These are phyloP conservation scores for Mrakia blollopis DNA, from an alignment of 768 basidiomycete species.

Conservation along the genomic window DNA sequence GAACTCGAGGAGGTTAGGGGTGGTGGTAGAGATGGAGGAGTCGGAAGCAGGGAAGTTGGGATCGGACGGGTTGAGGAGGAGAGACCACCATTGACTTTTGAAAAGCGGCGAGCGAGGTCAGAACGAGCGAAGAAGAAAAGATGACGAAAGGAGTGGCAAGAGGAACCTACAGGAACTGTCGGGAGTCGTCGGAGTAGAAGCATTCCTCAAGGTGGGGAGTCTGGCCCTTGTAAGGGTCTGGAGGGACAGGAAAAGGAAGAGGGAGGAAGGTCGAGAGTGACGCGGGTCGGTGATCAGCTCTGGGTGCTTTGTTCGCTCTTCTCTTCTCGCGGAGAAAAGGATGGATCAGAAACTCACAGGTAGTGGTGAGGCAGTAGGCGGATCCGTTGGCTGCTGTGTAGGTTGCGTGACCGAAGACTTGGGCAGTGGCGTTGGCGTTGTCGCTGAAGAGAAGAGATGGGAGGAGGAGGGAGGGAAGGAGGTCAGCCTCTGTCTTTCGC, in stretches of 20 bases:
- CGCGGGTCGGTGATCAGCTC: background rate
- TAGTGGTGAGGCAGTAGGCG: background rate
- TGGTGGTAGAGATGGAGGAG: background rate
- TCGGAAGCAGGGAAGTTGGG: background rate
- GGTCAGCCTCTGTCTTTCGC: background rate
- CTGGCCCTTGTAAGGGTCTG: background rate
- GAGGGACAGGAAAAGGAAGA: background rate
- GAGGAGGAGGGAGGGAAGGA: background rate
- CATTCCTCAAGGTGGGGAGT: background rate
- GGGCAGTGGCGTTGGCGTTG: background rate
- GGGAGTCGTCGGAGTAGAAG: conserved; percentile 1
- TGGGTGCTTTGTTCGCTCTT: background rate
- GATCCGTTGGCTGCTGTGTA: conserved; percentile 6
- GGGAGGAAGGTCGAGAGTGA: background rate
- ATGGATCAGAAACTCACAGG: background rate
- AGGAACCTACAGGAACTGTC: background rate
- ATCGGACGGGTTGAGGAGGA: background rate
- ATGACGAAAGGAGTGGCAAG: too few species aligned
- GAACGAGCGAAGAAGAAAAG: too few species aligned
- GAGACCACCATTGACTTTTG: background rate
- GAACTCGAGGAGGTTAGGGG: background rate
- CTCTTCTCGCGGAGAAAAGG: too few species aligned
- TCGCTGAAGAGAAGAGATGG: background rate
- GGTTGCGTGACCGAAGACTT: background rate
- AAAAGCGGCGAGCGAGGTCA: too few species aligned